Evolutionary conservation across 129 eudicot species (phyloP).

Genomic region (carrot (Daucus carota)): DH1_v3.0 NC_030385.2:38659501-38660000

Average conservation of each 20-base stretch:
- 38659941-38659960: neutral
- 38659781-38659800: neutral
- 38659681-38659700: no score
- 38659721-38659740: neutral
- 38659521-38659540: no score
- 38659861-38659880: neutral
- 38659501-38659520: no score
- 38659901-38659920: neutral
- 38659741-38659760: neutral
- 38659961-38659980: neutral
- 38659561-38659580: no score
- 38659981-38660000: neutral
- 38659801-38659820: neutral
- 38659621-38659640: no score
- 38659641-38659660: no score
- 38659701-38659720: no score
- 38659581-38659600: no score
- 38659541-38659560: no score
- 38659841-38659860: neutral
- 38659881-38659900: neutral
- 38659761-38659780: neutral
- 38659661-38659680: no score
- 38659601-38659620: no score
- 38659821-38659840: neutral
- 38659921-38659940: neutral